These are phyloP conservation scores for Yarrowia phangngaensis DNA, from an alignment of 805 yeast genomes.

Conservation along the genomic window DNA sequence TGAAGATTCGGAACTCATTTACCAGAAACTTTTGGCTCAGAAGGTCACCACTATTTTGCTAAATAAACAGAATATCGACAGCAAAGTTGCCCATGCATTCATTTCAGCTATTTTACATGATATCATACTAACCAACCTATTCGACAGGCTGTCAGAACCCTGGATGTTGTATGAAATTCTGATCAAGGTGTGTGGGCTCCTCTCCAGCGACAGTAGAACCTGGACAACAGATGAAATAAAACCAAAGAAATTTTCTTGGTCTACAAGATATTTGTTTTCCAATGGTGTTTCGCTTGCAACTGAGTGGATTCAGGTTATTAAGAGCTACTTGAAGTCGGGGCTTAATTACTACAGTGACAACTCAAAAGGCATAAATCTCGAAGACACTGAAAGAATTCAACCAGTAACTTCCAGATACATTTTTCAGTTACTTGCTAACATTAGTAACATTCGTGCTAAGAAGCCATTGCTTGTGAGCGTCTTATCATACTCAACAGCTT, in stretches of 20 bases:
- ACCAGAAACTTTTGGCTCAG: conserved; percentile 37
- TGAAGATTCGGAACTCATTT: conserved; percentile 39
- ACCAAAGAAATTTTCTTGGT: no score
- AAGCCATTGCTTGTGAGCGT: conserved; percentile 1
- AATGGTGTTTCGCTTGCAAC: conserved; percentile 1
- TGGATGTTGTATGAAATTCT: conserved; percentile 50
- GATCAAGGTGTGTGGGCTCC: conserved; percentile 31
- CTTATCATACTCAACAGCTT: conserved; percentile 7
- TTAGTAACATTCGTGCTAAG: conserved; percentile 10
- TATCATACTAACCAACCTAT: conserved; percentile 42
- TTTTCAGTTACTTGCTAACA: conserved; percentile 4
- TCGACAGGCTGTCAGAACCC: conserved; percentile 50
- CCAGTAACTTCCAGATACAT: conserved; percentile 8
- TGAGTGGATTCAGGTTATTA: not conserved
- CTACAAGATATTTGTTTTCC: not conserved
- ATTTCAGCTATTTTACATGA: conserved; percentile 45
- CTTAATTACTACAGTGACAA: conserved; percentile 1
- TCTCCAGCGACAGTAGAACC: conserved; percentile 16
- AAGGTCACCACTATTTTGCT: conserved; percentile 41
- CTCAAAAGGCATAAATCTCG: not conserved
- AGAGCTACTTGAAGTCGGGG: not conserved
- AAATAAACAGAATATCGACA: conserved; percentile 45
- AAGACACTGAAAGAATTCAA: not conserved
- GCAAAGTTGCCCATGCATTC: conserved; percentile 43
- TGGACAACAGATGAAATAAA: not conserved